Evolutionary conservation across 768 basidiomycete genomes (phyloP), one percentile per base, ranked within the genome.

Genomic region (Tylopilus vinaceipallidus): DNA sequence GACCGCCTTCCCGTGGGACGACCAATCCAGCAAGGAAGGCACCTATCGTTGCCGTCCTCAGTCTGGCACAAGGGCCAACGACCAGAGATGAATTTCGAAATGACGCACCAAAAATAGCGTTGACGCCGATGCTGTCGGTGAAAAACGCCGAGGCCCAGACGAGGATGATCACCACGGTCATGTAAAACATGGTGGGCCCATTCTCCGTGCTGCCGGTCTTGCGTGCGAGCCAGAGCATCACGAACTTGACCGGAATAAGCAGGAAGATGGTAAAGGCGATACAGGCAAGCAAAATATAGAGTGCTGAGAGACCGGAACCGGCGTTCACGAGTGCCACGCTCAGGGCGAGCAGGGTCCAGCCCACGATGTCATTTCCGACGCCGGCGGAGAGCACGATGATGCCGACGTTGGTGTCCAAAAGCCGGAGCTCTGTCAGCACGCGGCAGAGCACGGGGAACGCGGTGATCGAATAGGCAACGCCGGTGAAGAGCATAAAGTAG

Each of bases 281-380:
- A 48, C 90, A 89, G 13, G 74, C 70, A 7, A 98, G 73, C 12
- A 99, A 71, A 54, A 95, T 87, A 69, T 84, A 98, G 1, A 98
- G 71, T 0, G 95, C 94, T 0, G 84, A 86, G 0, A 93, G 70
- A 2, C 93, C 94, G 0, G 83, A 79, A 4, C 84, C 83, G 0
- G 93, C 90, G 52, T 95, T 97, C 40, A 95, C 93, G 16, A 99
- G 80, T 0, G 95, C 94, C 6, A 98, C 87, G 39, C 87, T 90
- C 20, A 99, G 75, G 0, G 95, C 95, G 12, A 98, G 78, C 2
- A 98, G 73, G 0, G 79, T 79, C 95, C 95, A 97, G 3, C 88
- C 91, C 40, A 91, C 73, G 53, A 93, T 86, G 66, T 91, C 89
- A 61, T 90, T 88, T 6, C 86, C 91, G 3, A 98, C 91, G 10